A percentile compares a stretch with the other conserved stretches of the same genome.
phyloP scores from a whole-genome alignment of 129 eudicot species.

The Flaveria linearis region DNA sequence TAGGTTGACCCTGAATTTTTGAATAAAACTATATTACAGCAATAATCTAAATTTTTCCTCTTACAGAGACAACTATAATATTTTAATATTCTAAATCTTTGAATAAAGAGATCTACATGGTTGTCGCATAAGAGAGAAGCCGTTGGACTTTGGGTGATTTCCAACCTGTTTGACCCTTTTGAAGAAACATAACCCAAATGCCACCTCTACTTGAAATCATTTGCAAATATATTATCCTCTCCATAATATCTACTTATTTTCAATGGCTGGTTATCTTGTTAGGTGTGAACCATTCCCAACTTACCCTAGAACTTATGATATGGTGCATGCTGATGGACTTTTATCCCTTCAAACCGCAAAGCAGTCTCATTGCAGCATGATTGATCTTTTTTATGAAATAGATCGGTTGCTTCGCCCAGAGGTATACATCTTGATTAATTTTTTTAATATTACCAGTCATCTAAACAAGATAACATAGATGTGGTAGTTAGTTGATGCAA shows the following conservation, averaged over 20 bases:
- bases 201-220: neutral
- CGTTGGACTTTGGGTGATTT: neutral
- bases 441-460: neutral
- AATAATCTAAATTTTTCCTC: neutral
- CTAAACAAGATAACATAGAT: neutral
- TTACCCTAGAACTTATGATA: slow-evolving; percentile 90
- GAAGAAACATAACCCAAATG: neutral
- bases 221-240: neutral
- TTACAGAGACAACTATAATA: too few relatives aligned
- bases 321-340: slow-evolving; percentile 96
- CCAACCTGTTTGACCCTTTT: neutral
- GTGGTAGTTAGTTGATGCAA: slow-evolving; percentile 1
- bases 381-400: slow-evolving; percentile 75
- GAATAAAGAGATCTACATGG: neutral
- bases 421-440: slow-evolving; percentile 58
- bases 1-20: neutral
- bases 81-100: neutral
- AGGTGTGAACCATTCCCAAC: slow-evolving; percentile 99
- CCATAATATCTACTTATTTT: neutral
- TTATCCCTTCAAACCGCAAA: slow-evolving; percentile 61
- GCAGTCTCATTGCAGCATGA: slow-evolving; percentile 67
- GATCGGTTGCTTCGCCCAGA: slow-evolving; percentile 97
- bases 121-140: neutral
- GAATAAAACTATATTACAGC: neutral
- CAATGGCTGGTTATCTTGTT: neutral